Evolutionary conservation across 768 basidiomycete genomes (phyloP).

Genomic region (Russula sp.): DNA sequence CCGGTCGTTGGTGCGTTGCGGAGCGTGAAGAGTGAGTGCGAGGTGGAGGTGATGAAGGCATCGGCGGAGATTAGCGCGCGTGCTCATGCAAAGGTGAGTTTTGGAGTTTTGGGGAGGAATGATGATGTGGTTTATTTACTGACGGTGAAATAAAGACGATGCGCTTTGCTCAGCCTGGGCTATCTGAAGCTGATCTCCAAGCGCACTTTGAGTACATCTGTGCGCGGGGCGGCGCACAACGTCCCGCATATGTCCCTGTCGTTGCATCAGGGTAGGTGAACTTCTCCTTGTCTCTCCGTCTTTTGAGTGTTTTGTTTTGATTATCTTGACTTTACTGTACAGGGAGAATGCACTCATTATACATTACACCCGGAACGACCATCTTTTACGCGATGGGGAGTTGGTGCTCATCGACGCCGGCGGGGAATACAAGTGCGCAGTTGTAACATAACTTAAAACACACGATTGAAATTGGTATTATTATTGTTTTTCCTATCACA

Average conservation of each 20-base stretch:
- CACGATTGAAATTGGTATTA: background rate
- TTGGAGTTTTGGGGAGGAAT: background rate
- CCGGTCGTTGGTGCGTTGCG: slow-evolving; percentile 70
- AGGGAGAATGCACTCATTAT: slow-evolving; percentile 88
- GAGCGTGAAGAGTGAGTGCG: slow-evolving; percentile 73
- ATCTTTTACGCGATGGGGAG: slow-evolving; percentile 65
- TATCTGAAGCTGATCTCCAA: slow-evolving; percentile 58
- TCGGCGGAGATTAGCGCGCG: slow-evolving; percentile 87
- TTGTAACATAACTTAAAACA: slow-evolving; percentile 5
- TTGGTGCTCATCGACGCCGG: slow-evolving; percentile 87
- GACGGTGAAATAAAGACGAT: slow-evolving; percentile 57
- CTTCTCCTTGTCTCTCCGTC: background rate
- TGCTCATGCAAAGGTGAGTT: slow-evolving; percentile 75
- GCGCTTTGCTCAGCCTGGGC: slow-evolving; percentile 61
- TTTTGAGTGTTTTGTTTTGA: background rate
- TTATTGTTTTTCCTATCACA: slow-evolving; percentile 33
- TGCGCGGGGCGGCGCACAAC: slow-evolving; percentile 70
- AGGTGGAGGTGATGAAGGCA: slow-evolving; percentile 72
- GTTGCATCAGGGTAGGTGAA: slow-evolving; percentile 81
- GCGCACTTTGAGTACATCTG: slow-evolving; percentile 93
- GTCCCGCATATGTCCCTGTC: slow-evolving; percentile 96
- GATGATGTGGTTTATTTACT: too few species aligned
- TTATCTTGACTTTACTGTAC: background rate
- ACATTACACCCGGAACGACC: slow-evolving; percentile 93
- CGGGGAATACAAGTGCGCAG: slow-evolving; percentile 80